Conservation (phyloP, 371 early-diverging fungal species). For the Quaeritorhiza haematococci region DNA sequence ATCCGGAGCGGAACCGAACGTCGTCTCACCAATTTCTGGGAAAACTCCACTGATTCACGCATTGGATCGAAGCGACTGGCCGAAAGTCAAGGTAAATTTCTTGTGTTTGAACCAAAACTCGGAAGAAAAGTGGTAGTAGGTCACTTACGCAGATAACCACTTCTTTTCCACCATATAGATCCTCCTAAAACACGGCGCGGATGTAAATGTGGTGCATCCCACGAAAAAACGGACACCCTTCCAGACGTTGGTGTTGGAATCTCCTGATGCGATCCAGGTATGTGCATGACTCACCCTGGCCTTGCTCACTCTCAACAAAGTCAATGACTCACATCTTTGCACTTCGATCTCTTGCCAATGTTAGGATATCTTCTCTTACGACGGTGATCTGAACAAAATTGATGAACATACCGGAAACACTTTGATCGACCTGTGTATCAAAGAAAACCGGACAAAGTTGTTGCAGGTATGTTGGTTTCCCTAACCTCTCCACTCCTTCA, state of each 20-base stretch:
- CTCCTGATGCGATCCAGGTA: neutral
- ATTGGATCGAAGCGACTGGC: slow-evolving; percentile 2
- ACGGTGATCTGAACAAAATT: slow-evolving; percentile 28
- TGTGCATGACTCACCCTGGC: slow-evolving; percentile 1
- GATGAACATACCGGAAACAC: slow-evolving; percentile 43
- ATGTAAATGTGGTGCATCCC: slow-evolving; percentile 34
- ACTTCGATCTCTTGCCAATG: slow-evolving; percentile 1
- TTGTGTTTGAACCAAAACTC: slow-evolving; percentile 4
- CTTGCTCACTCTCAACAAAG: slow-evolving; percentile 4
- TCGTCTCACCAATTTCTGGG: slow-evolving; percentile 24
- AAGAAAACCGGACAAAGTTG: too few species aligned
- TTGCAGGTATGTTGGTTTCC: slow-evolving; percentile 13
- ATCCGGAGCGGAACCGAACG: slow-evolving; percentile 26
- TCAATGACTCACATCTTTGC: too few species aligned
- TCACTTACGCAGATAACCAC: neutral
- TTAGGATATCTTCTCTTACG: neutral
- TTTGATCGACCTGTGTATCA: slow-evolving; percentile 50
- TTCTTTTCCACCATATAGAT: slow-evolving; percentile 13
- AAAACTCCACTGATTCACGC: slow-evolving; percentile 15
- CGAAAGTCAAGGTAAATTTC: neutral
- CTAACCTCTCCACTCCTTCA: too few species aligned
- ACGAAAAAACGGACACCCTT: slow-evolving; percentile 33
- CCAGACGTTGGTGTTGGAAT: slow-evolving; percentile 35
- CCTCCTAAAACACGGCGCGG: slow-evolving; percentile 30
- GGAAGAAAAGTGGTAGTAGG: slow-evolving; percentile 14